Conservation (phyloP, 192 early-diverging fungal species). For the Glomus cerebriforme region DNA sequence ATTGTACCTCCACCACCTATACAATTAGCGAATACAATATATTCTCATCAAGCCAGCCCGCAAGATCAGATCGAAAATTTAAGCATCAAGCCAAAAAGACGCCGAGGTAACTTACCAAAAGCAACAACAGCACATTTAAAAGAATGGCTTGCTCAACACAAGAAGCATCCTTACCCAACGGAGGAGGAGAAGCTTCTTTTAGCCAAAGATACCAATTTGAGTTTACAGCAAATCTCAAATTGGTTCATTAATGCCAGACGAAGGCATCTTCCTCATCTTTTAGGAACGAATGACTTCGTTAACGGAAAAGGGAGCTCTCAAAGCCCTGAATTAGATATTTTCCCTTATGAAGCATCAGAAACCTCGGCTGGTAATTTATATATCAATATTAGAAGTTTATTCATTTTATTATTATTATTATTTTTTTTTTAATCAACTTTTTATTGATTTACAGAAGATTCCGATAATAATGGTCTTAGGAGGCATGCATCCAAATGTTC, state of each 20-base stretch:
- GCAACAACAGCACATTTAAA: conserved; percentile 59
- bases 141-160: conserved; percentile 61
- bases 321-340: background rate
- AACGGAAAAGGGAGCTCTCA: background rate
- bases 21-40: background rate
- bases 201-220: conserved; percentile 54
- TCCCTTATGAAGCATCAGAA: background rate
- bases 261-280: conserved; percentile 48
- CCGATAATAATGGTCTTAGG: too few species aligned
- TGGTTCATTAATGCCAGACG: conserved; percentile 78
- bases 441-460: too few species aligned
- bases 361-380: conserved; percentile 19
- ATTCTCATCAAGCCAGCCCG: background rate
- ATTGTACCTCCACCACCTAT: too few species aligned
- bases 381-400: too few species aligned
- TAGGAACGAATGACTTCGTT: conserved; percentile 23
- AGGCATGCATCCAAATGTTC: too few species aligned
- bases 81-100: conserved; percentile 10
- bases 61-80: background rate
- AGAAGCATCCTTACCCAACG: conserved; percentile 67
- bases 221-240: conserved; percentile 70
- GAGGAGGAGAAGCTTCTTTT: conserved; percentile 63
- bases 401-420: too few species aligned
- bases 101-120: conserved; percentile 65
- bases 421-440: too few species aligned